phyloP scores from a whole-genome alignment of 2,329 filamentous ascomycete species.

The Colletotrichum tabaci region DNA sequence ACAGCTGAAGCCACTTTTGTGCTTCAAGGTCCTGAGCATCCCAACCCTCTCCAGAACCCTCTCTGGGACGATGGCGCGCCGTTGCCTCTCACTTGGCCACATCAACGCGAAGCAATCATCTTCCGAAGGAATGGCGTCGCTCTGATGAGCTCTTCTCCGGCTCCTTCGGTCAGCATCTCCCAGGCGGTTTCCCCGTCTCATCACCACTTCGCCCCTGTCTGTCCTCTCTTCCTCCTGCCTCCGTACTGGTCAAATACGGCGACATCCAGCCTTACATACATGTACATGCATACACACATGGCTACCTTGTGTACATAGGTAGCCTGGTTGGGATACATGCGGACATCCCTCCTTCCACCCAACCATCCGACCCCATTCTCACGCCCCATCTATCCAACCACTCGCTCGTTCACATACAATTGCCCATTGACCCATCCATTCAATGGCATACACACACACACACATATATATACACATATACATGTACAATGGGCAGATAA shows the following conservation, averaged over 20 bases:
- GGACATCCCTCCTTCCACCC: constrained; percentile 22
- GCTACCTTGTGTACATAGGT: constrained; percentile 11
- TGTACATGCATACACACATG: neutral
- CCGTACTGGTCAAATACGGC: constrained; percentile 1
- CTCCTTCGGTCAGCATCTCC: neutral
- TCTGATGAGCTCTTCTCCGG: neutral
- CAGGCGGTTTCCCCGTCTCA: constrained; percentile 1
- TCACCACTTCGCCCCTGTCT: constrained; percentile 1
- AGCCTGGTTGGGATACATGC: constrained; percentile 20
- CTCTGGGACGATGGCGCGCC: too few species aligned
- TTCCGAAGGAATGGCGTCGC: neutral
- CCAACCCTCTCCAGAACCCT: too few species aligned
- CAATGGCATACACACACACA: constrained; percentile 2
- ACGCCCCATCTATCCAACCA: constrained; percentile 17
- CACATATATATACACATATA: constrained; percentile 2
- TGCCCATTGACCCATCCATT: constrained; percentile 21
- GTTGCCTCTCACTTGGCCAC: neutral
- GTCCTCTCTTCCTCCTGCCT: constrained; percentile 7
- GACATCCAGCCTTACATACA: constrained; percentile 20
- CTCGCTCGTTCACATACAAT: neutral
- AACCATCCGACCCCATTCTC: constrained; percentile 21
- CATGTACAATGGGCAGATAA: constrained; percentile 12
- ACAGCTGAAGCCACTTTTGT: neutral
- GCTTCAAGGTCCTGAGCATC: neutral
- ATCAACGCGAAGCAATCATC: neutral